Evolutionary conservation across 495 filamentous ascomycete species (phyloP).

Genomic region (Talaromyces liani): DNA sequence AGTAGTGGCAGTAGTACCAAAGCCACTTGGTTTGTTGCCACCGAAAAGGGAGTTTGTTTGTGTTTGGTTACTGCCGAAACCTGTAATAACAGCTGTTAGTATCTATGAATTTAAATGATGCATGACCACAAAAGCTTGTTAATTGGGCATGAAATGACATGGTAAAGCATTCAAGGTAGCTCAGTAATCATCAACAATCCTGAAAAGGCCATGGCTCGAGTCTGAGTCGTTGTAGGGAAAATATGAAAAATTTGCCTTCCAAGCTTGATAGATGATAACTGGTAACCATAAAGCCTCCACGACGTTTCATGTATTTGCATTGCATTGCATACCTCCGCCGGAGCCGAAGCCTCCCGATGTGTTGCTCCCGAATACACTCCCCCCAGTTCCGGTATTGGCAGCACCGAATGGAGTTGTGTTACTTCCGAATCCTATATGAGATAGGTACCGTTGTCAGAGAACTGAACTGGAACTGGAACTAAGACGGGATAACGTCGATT

Average conservation of each 20-base stretch:
- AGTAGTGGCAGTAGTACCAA: slow-evolving; percentile 36
- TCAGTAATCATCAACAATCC: not conserved
- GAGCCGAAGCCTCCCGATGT: slow-evolving; percentile 46
- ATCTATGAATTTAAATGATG: not conserved
- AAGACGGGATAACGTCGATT: not conserved
- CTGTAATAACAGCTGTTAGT: slow-evolving; percentile 21
- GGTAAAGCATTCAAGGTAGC: slow-evolving; percentile 6
- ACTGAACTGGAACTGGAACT: not conserved
- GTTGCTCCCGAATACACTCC: slow-evolving; percentile 32
- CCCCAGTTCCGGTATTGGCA: slow-evolving; percentile 34
- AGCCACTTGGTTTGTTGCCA: slow-evolving; percentile 31
- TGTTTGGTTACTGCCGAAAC: slow-evolving; percentile 28
- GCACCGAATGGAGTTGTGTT: slow-evolving; percentile 32
- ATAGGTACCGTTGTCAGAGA: slow-evolving; percentile 32
- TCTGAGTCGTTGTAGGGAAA: not conserved
- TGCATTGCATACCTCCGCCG: slow-evolving; percentile 47
- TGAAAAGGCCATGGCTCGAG: not conserved
- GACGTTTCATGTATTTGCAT: not conserved
- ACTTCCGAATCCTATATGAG: slow-evolving; percentile 50
- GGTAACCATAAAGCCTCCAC: not conserved
- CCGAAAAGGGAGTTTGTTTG: slow-evolving; percentile 33
- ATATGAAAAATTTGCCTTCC: not conserved
- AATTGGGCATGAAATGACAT: slow-evolving; percentile 13
- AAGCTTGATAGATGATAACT: not conserved
- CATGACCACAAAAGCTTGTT: not conserved